Conservation (phyloP, 1,284 basidiomycete species). For the Sanghuangporus baumii region DNA sequence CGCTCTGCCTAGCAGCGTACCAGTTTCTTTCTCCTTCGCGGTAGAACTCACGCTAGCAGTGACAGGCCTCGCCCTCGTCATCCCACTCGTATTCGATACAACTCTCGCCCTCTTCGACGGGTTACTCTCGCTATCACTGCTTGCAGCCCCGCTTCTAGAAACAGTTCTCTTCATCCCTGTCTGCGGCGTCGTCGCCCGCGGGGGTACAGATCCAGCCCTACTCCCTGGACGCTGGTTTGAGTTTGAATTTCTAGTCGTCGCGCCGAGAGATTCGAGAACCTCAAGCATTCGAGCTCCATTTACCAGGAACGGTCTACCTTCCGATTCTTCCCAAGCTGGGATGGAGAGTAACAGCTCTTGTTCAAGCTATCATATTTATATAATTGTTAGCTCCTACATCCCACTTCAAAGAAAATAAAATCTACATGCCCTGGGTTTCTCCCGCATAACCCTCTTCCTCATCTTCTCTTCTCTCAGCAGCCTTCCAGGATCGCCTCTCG, state of each 20-base stretch:
- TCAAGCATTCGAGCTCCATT: slow-evolving; percentile 82
- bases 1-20: slow-evolving; percentile 2
- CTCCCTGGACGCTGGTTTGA: slow-evolving; percentile 45
- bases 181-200: slow-evolving; percentile 53
- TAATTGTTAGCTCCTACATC: no score
- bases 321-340: slow-evolving; percentile 84
- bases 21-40: background rate
- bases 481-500: slow-evolving; percentile 63
- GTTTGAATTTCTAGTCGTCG: slow-evolving; percentile 58
- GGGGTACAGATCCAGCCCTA: slow-evolving; percentile 48
- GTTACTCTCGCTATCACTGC: slow-evolving; percentile 29
- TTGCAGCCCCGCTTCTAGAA: background rate
- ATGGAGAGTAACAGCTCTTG: slow-evolving; percentile 78
- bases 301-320: slow-evolving; percentile 76
- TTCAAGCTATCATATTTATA: slow-evolving; percentile 58
- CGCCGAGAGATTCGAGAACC: slow-evolving; percentile 60
- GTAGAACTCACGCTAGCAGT: background rate
- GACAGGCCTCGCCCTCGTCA: background rate
- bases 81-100: slow-evolving; percentile 3
- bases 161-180: slow-evolving; percentile 16
- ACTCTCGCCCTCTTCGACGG: slow-evolving; percentile 12
- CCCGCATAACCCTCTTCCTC: slow-evolving; percentile 90
- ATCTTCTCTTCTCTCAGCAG: slow-evolving; percentile 95
- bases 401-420: background rate
- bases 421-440: slow-evolving; percentile 84